These are phyloP conservation scores for Coffea canephora DNA, from an alignment of 257 asterid species.

Conservation along the genomic window DNA sequence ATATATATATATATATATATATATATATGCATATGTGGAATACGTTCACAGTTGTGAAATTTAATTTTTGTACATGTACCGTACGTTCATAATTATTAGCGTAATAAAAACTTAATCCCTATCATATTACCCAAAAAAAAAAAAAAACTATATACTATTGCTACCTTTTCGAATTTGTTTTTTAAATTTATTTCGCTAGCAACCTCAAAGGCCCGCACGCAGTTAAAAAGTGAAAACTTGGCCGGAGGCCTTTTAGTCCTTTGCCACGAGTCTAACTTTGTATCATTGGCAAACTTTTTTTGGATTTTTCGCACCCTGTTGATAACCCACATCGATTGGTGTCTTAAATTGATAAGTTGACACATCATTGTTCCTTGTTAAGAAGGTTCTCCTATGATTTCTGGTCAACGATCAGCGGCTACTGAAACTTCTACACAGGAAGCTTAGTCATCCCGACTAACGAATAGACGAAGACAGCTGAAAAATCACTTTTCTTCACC, in stretches of 20 bases:
- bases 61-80: too few relatives aligned
- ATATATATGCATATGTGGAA: too few relatives aligned
- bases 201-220: not conserved
- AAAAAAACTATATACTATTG: too few relatives aligned
- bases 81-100: too few relatives aligned
- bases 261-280: not conserved
- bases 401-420: not conserved
- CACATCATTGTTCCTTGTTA: too few relatives aligned
- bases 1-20: too few relatives aligned
- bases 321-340: not conserved
- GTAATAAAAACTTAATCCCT: too few relatives aligned
- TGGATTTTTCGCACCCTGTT: too few relatives aligned
- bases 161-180: too few relatives aligned
- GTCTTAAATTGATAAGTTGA: not conserved
- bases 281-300: not conserved
- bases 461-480: too few relatives aligned
- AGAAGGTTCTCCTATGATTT: not conserved
- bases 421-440: not conserved
- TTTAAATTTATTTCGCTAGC: not conserved
- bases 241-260: not conserved
- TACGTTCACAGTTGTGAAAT: too few relatives aligned
- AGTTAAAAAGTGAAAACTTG: not conserved
- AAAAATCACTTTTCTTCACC: not conserved
- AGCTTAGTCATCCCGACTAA: not conserved
- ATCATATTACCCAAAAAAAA: too few relatives aligned